Evolutionary conservation across 23 red algal species (phyloP), one percentile per base, ranked within the genome.

Genomic region (Gracilaria gracilis): DNA sequence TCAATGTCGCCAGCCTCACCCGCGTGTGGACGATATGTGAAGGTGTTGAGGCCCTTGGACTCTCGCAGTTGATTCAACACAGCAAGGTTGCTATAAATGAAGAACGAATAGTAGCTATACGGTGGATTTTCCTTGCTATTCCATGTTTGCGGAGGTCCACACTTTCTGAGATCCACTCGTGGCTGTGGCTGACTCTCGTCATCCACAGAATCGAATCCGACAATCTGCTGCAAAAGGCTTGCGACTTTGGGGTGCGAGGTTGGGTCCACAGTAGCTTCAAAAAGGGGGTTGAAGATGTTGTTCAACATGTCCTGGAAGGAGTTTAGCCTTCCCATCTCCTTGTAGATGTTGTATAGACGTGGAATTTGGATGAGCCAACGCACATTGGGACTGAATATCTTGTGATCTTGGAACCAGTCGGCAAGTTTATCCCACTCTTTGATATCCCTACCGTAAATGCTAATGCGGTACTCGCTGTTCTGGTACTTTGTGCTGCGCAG

Each of bases 321-420:
- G 6, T 93, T 61, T 21, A 98, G 59, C 17, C 86, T 81, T 25
- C 87, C 89, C 39, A 58, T 78, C 57, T 94, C 40, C 54, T 67
- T 65, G 73, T 98, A 98, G 0, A 82, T 88, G 29, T 62, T 82
- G 90, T 92, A 98, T 80, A 98, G 50, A 6, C 96, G 93, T 15
- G 96, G 96, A 50, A 98, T 95, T 66, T 98, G 96, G 28, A 98
- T 88, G 54, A 98, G 81, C 96, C 96, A 98, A 21, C 96, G 91
- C 25, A 87, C 93, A 69, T 95, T 93, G 64, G 93, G 86, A 57
- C 81, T 85, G 73, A 93, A 98, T 50, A 98, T 90, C 74, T 88
- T 75, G 78, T 98, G 82, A 29, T 82, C 49, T 39, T 59, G 32
- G 46, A 95, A 96, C 96, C 96, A 98, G 25, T 20, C 29, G 6